Percentiles rank a stretch among this genome's conserved stretches.
Evolutionary conservation across 2,329 filamentous ascomycete genomes (phyloP).

Genomic region (Fusarium cyanostomum): DNA sequence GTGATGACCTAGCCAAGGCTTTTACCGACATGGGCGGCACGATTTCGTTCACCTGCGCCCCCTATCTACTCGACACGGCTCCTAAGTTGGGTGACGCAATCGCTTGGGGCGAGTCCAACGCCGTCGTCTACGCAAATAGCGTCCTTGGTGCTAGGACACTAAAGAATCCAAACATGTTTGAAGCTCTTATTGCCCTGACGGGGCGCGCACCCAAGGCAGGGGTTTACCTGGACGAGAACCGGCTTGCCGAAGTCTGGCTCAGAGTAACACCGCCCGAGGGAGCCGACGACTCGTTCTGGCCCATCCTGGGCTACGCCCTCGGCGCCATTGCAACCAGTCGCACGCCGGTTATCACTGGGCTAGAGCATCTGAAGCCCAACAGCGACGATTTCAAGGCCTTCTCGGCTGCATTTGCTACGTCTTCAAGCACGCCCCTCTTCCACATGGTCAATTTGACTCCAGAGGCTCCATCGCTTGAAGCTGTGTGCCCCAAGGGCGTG

Average conservation of each 20-base stretch:
- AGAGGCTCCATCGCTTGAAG: constrained; percentile 17
- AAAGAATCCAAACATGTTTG: constrained; percentile 34
- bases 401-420: constrained; percentile 31
- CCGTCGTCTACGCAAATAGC: constrained; percentile 37
- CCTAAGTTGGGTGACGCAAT: constrained; percentile 25
- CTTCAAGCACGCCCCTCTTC: constrained; percentile 36
- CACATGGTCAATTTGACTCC: constrained; percentile 32
- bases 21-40: constrained; percentile 33
- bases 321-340: constrained; percentile 19
- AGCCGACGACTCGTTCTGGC: constrained; percentile 32
- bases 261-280: not conserved
- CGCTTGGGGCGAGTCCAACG: constrained; percentile 36
- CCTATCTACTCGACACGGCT: constrained; percentile 29
- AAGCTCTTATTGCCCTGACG: constrained; percentile 29
- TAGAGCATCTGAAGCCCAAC: constrained; percentile 10
- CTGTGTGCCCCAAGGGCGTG: not conserved
- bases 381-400: constrained; percentile 36
- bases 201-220: constrained; percentile 31
- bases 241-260: constrained; percentile 7
- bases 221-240: constrained; percentile 14
- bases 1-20: constrained; percentile 16
- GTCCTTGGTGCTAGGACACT: constrained; percentile 33
- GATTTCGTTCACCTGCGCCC: constrained; percentile 30
- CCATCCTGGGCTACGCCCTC: constrained; percentile 29
- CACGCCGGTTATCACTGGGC: constrained; percentile 27